Conservation (phyloP, 2,329 filamentous ascomycete species). For the Aspergillus sp. region DNA sequence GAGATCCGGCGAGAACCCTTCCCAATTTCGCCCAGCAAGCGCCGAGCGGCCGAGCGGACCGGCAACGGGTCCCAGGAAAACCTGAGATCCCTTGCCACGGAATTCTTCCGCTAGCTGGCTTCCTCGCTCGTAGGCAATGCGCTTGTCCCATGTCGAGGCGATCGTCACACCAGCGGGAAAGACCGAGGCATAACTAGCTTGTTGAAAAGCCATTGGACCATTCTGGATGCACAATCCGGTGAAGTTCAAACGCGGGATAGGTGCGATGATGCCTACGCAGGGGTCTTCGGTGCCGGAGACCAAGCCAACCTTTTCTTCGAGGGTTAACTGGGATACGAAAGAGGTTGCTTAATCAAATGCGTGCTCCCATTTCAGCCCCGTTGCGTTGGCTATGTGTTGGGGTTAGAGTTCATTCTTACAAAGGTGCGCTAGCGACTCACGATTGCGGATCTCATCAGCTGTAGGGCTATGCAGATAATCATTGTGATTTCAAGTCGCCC, state of each 20-base stretch:
- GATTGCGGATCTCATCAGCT: neutral
- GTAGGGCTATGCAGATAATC: neutral
- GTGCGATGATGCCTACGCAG: slow-evolving; percentile 33
- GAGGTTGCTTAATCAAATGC: no score
- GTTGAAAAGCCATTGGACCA: slow-evolving; percentile 56
- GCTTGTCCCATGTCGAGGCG: slow-evolving; percentile 61
- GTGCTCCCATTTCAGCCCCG: no score
- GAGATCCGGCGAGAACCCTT: slow-evolving; percentile 47
- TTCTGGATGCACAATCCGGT: slow-evolving; percentile 32
- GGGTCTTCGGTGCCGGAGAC: slow-evolving; percentile 29
- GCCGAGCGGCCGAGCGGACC: slow-evolving; percentile 42
- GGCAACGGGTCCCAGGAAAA: slow-evolving; percentile 44
- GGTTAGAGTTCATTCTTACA: no score
- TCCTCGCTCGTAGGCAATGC: slow-evolving; percentile 54
- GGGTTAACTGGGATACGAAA: slow-evolving; percentile 20
- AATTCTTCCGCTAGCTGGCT: slow-evolving; percentile 56
- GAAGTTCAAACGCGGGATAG: slow-evolving; percentile 30
- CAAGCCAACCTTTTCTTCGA: slow-evolving; percentile 28
- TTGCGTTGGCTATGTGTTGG: no score
- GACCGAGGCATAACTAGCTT: slow-evolving; percentile 67
- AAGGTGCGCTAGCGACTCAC: no score
- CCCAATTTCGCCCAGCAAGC: slow-evolving; percentile 31
- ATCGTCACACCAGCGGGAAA: slow-evolving; percentile 73
- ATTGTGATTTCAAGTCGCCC: no score
- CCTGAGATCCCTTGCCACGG: slow-evolving; percentile 35